Base-by-base conservation (phyloP, 2,329 filamentous ascomycete genomes). In the Ophiocordyceps camponoti-saundersi region DNA sequence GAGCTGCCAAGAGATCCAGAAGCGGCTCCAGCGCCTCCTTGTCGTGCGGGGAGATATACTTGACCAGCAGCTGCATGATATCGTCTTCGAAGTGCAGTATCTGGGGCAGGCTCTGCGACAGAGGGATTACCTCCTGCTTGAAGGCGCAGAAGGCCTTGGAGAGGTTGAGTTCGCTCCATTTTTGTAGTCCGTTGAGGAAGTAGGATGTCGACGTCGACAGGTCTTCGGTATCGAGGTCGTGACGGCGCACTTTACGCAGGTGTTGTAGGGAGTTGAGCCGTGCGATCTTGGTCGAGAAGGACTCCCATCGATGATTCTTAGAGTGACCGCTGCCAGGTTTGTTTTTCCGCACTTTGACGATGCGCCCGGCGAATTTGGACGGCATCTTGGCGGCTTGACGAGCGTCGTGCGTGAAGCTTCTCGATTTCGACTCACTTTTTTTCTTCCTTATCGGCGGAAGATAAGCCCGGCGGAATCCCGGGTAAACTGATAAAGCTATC, bases 161-260 rank as follows among this genome's bases (percentile, higher is more conserved):
- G 51, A 95, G 71, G 65, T 96, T 96, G 63, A 94, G 76, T 56
- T 96, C 92, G 47, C 75, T 70, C 92, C 92, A 98, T 74, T 85
- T 85, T 52, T 88, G 79, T 52, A 96, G 69, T 1, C 86, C 80
- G 43, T 79, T 80, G 55, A 80, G 78, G 56, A 98, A 88, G 65
- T 94, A 92, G 20, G 90, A 95, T n/a, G 84, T 84, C 26, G 80
- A 77, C 21, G 80, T 73, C 50, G 80, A 77, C 57, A 82, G 71
- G 62, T 89, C 82, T 69, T 85, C 81, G 59, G 82, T 78, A 51
- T 89, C 83, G 67, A 92, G 79, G 57, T 85, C 80, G 67, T 93
- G 77, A 61, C 83, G 82, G 64, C 88, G 85, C 56, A 93, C 83
- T 66, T 82, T 82, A 64, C 92, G 87, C 55, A 98, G 76, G 43